A percentile compares a stretch with the other conserved stretches of the same genome.
Conservation (phyloP, 306 rosid species). For the Urtica urens region DNA sequence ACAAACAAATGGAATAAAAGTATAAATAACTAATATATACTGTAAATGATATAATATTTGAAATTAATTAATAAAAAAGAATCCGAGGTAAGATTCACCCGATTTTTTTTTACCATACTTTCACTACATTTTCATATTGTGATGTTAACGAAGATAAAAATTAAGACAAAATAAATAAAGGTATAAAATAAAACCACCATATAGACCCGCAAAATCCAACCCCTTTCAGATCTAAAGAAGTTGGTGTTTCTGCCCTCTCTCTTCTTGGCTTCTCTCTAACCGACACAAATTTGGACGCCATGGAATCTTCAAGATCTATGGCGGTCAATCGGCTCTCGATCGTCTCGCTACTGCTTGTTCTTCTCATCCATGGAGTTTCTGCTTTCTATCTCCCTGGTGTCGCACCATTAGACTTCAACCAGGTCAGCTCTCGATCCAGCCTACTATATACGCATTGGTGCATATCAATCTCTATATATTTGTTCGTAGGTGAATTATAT, state of each 20-base stretch:
- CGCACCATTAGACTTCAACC: constrained; percentile 80
- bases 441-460: neutral
- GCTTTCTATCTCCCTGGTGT: constrained; percentile 97
- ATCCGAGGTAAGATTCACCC: too few relatives aligned
- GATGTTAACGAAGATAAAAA: neutral
- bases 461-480: neutral
- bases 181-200: constrained; percentile 1
- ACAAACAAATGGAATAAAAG: too few relatives aligned
- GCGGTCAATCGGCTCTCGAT: constrained; percentile 16
- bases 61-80: too few relatives aligned
- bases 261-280: constrained; percentile 14
- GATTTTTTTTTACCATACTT: too few relatives aligned
- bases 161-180: neutral
- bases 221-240: constrained; percentile 14
- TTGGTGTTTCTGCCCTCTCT: neutral
- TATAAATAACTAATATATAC: too few relatives aligned
- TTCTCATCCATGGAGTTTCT: constrained; percentile 44
- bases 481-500: neutral
- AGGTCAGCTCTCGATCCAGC: constrained; percentile 39
- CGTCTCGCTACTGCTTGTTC: constrained; percentile 33
- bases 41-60: too few relatives aligned
- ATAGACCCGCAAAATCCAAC: neutral
- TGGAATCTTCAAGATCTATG: constrained; percentile 69
- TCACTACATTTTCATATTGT: too few relatives aligned
- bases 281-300: constrained; percentile 37